Conservation (phyloP, 805 yeast species). For the Candida coleopterorum region DNA sequence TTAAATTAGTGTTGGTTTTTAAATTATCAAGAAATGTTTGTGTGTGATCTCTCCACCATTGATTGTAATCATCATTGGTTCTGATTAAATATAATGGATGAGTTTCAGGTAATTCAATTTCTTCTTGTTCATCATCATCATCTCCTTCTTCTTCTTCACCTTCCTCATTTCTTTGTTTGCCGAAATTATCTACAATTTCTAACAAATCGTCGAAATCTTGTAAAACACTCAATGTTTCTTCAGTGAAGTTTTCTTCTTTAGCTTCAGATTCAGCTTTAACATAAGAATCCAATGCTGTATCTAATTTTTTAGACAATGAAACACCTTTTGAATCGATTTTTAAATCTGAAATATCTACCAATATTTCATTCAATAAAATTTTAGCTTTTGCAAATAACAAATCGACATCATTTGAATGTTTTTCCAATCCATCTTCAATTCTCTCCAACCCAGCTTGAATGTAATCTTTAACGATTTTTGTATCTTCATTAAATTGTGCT, state of each 20-base stretch:
- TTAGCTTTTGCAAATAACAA: conserved; percentile 52
- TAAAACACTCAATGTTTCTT: conserved; percentile 47
- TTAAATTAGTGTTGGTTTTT: conserved; percentile 18
- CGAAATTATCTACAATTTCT: conserved; percentile 65
- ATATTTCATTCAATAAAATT: conserved; percentile 53
- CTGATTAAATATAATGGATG: conserved; percentile 54
- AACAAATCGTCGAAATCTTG: conserved; percentile 62
- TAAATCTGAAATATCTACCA: conserved; percentile 52
- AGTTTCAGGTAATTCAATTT: conserved; percentile 35
- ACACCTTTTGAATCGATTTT: conserved; percentile 18
- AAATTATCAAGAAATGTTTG: conserved; percentile 27
- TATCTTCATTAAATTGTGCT: conserved; percentile 47
- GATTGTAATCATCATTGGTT: conserved; percentile 40
- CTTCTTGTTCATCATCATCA: conserved; percentile 20
- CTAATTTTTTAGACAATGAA: conserved; percentile 37
- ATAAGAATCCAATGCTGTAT: conserved; percentile 44
- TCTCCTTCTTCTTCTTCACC: conserved; percentile 21
- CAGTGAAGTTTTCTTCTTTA: conserved; percentile 26
- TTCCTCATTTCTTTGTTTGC: conserved; percentile 27
- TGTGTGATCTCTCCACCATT: conserved; percentile 53
- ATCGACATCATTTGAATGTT: conserved; percentile 42
- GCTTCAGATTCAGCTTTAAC: conserved; percentile 36
- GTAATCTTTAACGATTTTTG: conserved; percentile 42
- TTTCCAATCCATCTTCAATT: conserved; percentile 51
- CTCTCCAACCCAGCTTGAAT: conserved; percentile 73